Conservation (phyloP, 208 protist species). For the Novymonas esmeraldas region DNA sequence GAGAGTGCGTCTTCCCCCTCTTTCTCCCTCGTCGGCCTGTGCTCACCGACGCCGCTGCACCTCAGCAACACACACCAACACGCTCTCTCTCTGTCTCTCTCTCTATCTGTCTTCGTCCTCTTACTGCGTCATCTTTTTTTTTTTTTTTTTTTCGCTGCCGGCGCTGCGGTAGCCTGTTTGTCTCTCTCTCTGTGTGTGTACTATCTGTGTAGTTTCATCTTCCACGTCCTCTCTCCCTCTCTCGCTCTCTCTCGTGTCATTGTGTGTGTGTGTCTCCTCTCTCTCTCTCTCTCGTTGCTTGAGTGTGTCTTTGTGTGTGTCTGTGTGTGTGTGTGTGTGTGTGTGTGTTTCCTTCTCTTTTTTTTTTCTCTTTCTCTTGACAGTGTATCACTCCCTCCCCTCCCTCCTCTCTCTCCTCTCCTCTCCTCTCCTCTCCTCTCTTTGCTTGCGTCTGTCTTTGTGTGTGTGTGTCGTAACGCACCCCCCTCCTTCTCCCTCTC, state of each 20-base stretch:
- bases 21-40: no score
- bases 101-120: neutral
- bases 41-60: no score
- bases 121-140: neutral
- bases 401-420: neutral
- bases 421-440: neutral
- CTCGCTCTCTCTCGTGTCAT: neutral
- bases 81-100: neutral
- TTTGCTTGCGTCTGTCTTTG: neutral
- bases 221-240: neutral
- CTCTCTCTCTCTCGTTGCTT: neutral
- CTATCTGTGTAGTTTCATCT: no score
- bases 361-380: neutral
- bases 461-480: neutral
- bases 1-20: no score
- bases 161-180: no score
- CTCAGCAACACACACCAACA: no score
- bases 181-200: neutral
- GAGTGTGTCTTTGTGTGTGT: neutral
- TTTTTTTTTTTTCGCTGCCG: neutral
- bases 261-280: neutral
- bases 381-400: neutral
- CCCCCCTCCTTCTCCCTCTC: neutral
- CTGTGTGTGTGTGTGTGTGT: neutral
- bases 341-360: neutral